Evolutionary conservation across 192 early-diverging fungal genomes (phyloP), one percentile per base, ranked within the genome.

Genomic region (Coemansia sp.): DNA sequence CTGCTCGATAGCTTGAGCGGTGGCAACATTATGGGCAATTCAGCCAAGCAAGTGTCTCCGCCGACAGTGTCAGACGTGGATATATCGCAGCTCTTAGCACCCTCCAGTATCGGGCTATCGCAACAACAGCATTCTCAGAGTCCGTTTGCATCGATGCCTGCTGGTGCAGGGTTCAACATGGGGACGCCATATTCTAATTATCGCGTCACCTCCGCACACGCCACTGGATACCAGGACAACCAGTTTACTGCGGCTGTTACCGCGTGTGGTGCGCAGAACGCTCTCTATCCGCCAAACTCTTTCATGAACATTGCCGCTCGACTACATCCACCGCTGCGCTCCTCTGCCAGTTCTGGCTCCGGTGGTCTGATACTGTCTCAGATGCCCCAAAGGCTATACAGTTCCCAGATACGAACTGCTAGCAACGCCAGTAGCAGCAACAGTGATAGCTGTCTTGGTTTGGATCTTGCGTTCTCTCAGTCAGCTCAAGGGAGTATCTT

Each of bases 1-100:
- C 57, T 84, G 22, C 77, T 84, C 16, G 82, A 79, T 47, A 84
- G 82, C 43, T 46, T 84, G 29, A 79, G 82, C 67, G 68, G 66
- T 20, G 71, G 68, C 36, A n/a, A 42, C 24, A 34, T 31, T 27
- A 40, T 36, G 31, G 41, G 55, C 3, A 29, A 33, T 18, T 3
- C 44, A 9, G 41, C 40, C 54, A 70, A 70, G 68, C 68, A 70
- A n/a, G 57, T 60, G 46, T 36, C 69, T 20, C 69, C 69, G 15
- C 61, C 69, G 9, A 33, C 52, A 41, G 49, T 63, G 4, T 70
- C 72, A 34, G 60, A 66, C 9, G 57, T 64, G 8, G 68, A 73
- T 20, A 16, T 69, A 13, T 54, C 43, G 31, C 71, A 55, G 13
- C 29, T 72, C 10, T 46, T 75, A 20, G 31, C 24, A 11, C 52